These are phyloP conservation scores for Fusarium buharicum DNA, from an alignment of 2,329 filamentous ascomycete genomes.

Conservation along the genomic window DNA sequence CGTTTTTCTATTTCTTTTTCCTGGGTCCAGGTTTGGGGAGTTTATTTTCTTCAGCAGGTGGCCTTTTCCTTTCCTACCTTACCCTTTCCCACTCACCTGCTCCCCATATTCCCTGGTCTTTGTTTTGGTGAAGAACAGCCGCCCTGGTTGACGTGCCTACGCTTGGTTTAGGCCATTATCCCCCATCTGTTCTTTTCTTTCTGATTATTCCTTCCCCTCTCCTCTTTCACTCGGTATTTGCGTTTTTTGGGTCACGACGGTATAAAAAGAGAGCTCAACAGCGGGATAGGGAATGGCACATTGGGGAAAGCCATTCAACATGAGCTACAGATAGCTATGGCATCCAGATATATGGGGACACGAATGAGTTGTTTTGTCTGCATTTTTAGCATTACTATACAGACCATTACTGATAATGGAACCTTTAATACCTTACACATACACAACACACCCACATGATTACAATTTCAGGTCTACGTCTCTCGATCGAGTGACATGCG, in stretches of 20 bases:
- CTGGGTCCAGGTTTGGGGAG: slow-evolving; percentile 19
- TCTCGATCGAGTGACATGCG: background rate
- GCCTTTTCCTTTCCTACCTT: slow-evolving; percentile 17
- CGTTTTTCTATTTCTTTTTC: slow-evolving; percentile 11
- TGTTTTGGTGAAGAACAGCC: slow-evolving; percentile 1
- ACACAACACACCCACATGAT: background rate
- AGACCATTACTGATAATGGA: slow-evolving; percentile 11
- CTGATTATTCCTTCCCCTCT: slow-evolving; percentile 11
- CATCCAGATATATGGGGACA: slow-evolving; percentile 13
- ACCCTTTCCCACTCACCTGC: slow-evolving; percentile 5
- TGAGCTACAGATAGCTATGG: slow-evolving; percentile 47
- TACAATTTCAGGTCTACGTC: too few relatives aligned
- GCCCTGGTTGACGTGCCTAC: slow-evolving; percentile 2
- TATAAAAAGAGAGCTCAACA: slow-evolving; percentile 42
- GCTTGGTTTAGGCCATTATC: background rate
- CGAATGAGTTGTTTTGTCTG: slow-evolving; percentile 17
- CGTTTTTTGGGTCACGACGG: slow-evolving; percentile 33
- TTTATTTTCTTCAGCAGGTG: slow-evolving; percentile 25
- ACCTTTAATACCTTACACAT: slow-evolving; percentile 17
- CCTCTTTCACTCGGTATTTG: slow-evolving; percentile 8
- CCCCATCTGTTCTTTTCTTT: slow-evolving; percentile 2
- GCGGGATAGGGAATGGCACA: slow-evolving; percentile 40
- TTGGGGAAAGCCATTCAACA: slow-evolving; percentile 49
- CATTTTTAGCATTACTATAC: slow-evolving; percentile 21
- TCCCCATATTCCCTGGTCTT: slow-evolving; percentile 2